These are phyloP conservation scores for Colletotrichum musae DNA, from an alignment of 2,329 filamentous ascomycete species.

Conservation along the genomic window DNA sequence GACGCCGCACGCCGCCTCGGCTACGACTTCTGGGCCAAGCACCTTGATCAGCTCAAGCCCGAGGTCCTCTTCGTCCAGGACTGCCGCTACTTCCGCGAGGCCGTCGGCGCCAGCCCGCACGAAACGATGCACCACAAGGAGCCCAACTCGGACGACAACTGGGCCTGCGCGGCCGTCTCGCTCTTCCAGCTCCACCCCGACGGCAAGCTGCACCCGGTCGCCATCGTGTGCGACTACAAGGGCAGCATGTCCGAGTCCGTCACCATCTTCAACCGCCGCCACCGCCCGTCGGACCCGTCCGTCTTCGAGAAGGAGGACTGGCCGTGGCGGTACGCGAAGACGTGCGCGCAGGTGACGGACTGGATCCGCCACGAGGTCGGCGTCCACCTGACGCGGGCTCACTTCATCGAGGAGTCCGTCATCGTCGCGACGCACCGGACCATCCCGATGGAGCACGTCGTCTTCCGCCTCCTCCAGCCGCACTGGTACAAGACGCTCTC, in stretches of 20 bases:
- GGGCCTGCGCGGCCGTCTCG: slow-evolving; percentile 56
- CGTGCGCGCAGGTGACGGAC: slow-evolving; percentile 62
- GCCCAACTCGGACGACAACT: slow-evolving; percentile 46
- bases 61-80: slow-evolving; percentile 59
- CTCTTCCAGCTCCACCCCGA: slow-evolving; percentile 59
- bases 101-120: slow-evolving; percentile 48
- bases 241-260: slow-evolving; percentile 54
- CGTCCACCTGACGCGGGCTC: slow-evolving; percentile 61
- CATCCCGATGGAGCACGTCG: slow-evolving; percentile 57
- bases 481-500: slow-evolving; percentile 67
- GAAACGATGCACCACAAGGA: slow-evolving; percentile 49
- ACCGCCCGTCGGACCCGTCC: slow-evolving; percentile 48
- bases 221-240: slow-evolving; percentile 64
- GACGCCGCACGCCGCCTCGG: slow-evolving; percentile 51
- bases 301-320: slow-evolving; percentile 59
- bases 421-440: slow-evolving; percentile 62
- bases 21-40: slow-evolving; percentile 51
- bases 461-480: slow-evolving; percentile 60
- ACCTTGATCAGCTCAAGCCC: slow-evolving; percentile 47
- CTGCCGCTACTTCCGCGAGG: slow-evolving; percentile 59
- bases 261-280: slow-evolving; percentile 63
- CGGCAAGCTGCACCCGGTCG: slow-evolving; percentile 63
- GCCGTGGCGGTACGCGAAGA: slow-evolving; percentile 68
- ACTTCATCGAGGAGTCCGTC: slow-evolving; percentile 63
- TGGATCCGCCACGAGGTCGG: slow-evolving; percentile 64